Conservation (phyloP, 2,329 filamentous ascomycete species). For the Neofusicoccum sp. region DNA sequence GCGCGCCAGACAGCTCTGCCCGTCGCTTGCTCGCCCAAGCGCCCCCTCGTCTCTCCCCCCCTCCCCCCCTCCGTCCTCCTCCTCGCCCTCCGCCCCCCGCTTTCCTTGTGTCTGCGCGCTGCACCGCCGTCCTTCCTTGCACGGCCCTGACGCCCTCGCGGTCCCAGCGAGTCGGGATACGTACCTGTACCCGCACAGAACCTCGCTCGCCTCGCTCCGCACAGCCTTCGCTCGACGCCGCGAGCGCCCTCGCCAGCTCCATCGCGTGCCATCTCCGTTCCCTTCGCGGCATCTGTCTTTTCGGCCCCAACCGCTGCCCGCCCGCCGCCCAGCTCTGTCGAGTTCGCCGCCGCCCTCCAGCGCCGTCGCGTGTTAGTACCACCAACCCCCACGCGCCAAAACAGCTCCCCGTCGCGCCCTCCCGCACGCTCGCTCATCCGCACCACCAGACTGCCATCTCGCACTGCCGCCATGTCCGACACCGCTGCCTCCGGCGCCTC, state of each 20-base stretch:
- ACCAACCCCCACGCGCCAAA: constrained; percentile 17
- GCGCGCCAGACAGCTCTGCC: constrained; percentile 19
- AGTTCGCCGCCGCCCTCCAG: not conserved
- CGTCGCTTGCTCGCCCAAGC: constrained; percentile 13
- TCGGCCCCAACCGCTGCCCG: not conserved
- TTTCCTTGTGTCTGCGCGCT: constrained; percentile 25
- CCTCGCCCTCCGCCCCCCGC: constrained; percentile 26
- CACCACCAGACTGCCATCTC: constrained; percentile 13
- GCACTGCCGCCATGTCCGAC: constrained; percentile 68
- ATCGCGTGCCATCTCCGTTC: constrained; percentile 2
- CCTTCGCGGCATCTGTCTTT: not conserved
- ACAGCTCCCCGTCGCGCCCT: constrained; percentile 10
- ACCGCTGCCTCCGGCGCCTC: constrained; percentile 60
- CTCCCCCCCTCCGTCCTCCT: constrained; percentile 31
- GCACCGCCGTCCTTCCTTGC: not conserved
- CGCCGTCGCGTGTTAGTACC: constrained; percentile 16
- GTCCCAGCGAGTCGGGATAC: constrained; percentile 15
- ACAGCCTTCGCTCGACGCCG: not conserved
- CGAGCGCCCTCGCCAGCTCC: not conserved
- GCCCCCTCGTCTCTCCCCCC: constrained; percentile 19
- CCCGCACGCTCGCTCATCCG: constrained; percentile 17
- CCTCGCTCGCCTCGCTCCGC: constrained; percentile 15
- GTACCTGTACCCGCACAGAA: constrained; percentile 12
- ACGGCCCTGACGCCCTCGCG: constrained; percentile 19
- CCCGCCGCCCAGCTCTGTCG: not conserved